Evolutionary conservation across 2,329 filamentous ascomycete genomes (phyloP), one percentile per base, ranked within the genome.

Genomic region (Stagonosporopsis rhizophila): DNA sequence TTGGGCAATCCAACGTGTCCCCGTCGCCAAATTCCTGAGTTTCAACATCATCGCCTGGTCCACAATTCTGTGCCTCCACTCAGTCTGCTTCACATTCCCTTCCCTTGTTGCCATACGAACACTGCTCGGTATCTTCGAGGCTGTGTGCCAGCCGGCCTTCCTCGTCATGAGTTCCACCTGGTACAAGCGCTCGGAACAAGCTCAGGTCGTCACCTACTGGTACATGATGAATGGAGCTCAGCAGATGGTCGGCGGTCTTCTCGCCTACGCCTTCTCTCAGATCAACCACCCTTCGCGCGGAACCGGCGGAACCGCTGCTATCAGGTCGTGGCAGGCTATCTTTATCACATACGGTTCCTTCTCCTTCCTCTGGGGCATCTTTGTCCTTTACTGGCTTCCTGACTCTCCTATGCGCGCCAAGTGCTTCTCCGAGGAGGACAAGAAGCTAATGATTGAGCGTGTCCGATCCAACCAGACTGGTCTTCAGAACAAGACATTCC

Each of bases 181-280:
- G 88, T 91, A 91, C 72, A 85, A 84, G 57, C 81, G 87, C 30
- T 83, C 88, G 52, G 88, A 91, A 64, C 89, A 91, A 67, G 83
- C 87, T 0, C 73, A 82, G 0, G 83, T 85, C 5, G 87, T 90
- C 3, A 88, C 87, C 0, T 89, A 86, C 72, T 91, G 88, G 88
- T 85, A 80, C 58, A 89, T 89, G 85, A 91, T 90, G 87, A 91
- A 91, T 69, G 88, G 89, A 2, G 82, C 81, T 0, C 88, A 91
- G 68, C 88, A 90, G 67, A 87, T 91, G 46, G 86, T 90, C 7
- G 88, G 88, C 28, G 89, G 89, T 6, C 81, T 91, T 0, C 78
- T 91, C 0, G 88, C 88, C 0, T 85, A 85, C 55, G 50, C 56
- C 56, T 77, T 80, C 66, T 59, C 68, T 12, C 58, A 61, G 6